These are phyloP conservation scores for Ramaria rubella DNA, from an alignment of 768 basidiomycete genomes.

Conservation along the genomic window DNA sequence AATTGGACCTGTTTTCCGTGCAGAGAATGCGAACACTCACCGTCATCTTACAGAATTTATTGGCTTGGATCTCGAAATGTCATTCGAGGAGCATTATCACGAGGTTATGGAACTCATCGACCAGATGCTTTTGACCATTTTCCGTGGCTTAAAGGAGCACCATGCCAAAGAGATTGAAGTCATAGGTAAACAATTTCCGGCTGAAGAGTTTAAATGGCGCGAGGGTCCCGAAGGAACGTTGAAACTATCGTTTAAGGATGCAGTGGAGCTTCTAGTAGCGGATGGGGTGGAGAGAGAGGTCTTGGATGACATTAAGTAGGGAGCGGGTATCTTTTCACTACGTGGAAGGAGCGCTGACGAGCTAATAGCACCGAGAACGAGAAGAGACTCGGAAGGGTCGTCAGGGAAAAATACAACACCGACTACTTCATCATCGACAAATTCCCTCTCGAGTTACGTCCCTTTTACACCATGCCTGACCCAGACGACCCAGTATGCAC, in stretches of 20 bases:
- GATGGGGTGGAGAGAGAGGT: slow-evolving; percentile 75
- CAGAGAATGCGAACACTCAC: slow-evolving; percentile 95
- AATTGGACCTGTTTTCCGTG: slow-evolving; percentile 94
- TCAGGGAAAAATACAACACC: slow-evolving; percentile 90
- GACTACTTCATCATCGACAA: slow-evolving; percentile 99
- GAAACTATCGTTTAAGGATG: slow-evolving; percentile 79
- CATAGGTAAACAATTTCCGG: slow-evolving; percentile 83
- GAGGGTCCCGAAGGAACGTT: slow-evolving; percentile 90
- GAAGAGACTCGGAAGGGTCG: slow-evolving; percentile 81
- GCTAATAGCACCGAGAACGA: slow-evolving; percentile 83
- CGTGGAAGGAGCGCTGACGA: slow-evolving; percentile 3
- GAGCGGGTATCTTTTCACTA: slow-evolving; percentile 5
- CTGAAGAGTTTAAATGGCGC: slow-evolving; percentile 92
- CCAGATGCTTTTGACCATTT: slow-evolving; percentile 77
- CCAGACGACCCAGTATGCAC: slow-evolving; percentile 71
- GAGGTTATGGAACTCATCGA: slow-evolving; percentile 94
- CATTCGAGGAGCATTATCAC: slow-evolving; percentile 97
- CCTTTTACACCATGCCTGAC: slow-evolving; percentile 99
- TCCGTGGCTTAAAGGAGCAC: slow-evolving; percentile 70
- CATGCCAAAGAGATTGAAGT: slow-evolving; percentile 78
- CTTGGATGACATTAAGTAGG: slow-evolving; percentile 86
- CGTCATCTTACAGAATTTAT: slow-evolving; percentile 98
- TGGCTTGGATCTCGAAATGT: slow-evolving; percentile 98
- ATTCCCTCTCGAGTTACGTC: slow-evolving; percentile 91
- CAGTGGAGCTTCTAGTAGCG: slow-evolving; percentile 77